phyloP scores from a whole-genome alignment of 345 rosid species.

The Citropsis articulata region DNA sequence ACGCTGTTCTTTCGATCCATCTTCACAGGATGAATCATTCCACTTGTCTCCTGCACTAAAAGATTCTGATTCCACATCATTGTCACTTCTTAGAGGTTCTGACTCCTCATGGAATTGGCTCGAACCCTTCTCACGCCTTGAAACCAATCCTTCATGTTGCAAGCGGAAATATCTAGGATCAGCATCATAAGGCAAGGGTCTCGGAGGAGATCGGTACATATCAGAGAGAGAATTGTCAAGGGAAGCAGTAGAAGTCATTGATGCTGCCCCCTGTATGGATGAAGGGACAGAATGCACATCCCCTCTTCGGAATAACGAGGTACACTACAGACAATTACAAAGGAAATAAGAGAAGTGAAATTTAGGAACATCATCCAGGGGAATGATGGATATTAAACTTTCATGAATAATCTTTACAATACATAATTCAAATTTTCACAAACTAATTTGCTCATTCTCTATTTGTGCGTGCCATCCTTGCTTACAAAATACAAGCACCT shows the following conservation, averaged over 20 bases:
- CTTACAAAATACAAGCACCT: neutral
- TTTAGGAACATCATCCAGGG: slow-evolving; percentile 14
- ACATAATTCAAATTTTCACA: slow-evolving; percentile 8
- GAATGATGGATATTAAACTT: slow-evolving; percentile 4
- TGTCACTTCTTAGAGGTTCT: slow-evolving; percentile 69
- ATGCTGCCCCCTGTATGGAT: slow-evolving; percentile 66
- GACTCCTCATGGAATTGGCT: slow-evolving; percentile 83
- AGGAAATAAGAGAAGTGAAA: neutral
- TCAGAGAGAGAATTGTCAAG: slow-evolving; percentile 83
- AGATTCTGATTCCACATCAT: slow-evolving; percentile 55
- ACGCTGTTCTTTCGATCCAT: slow-evolving; percentile 58
- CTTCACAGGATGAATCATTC: slow-evolving; percentile 57
- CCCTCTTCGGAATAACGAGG: slow-evolving; percentile 68
- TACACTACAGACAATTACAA: slow-evolving; percentile 47
- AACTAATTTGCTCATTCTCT: slow-evolving; percentile 7
- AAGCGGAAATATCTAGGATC: slow-evolving; percentile 60
- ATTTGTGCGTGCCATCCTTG: neutral
- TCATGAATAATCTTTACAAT: slow-evolving; percentile 8
- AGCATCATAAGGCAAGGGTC: slow-evolving; percentile 90
- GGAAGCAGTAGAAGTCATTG: slow-evolving; percentile 60
- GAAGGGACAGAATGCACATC: slow-evolving; percentile 73
- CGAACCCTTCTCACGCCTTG: slow-evolving; percentile 85
- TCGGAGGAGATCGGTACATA: slow-evolving; percentile 84
- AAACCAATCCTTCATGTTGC: slow-evolving; percentile 57
- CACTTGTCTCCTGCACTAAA: slow-evolving; percentile 57